A percentile compares a stretch with the other conserved stretches of the same genome.
These are phyloP conservation scores for Puccinia polysora DNA, from an alignment of 1,284 basidiomycete genomes.

Conservation along the genomic window DNA sequence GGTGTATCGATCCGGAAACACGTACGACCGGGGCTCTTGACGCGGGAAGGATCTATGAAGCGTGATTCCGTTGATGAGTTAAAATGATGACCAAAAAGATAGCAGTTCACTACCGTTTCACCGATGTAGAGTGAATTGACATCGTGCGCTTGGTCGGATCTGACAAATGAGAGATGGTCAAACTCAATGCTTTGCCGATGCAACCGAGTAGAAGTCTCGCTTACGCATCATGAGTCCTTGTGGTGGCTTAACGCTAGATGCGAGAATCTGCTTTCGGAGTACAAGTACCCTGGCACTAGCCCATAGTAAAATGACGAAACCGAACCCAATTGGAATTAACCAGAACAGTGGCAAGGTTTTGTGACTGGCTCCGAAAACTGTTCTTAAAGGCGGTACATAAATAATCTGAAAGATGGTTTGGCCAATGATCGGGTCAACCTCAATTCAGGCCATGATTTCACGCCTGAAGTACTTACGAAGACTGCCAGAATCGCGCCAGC, in stretches of 20 bases:
- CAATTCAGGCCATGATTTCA: too few relatives aligned
- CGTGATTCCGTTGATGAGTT: neutral
- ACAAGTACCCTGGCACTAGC: conserved; percentile 61
- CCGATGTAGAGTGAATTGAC: conserved; percentile 42
- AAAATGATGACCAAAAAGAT: neutral
- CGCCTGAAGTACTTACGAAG: conserved; percentile 59
- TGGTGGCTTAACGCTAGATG: conserved; percentile 62
- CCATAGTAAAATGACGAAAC: conserved; percentile 62
- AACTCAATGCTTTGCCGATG: neutral
- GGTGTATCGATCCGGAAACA: too few relatives aligned
- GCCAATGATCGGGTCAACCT: neutral
- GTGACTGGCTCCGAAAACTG: conserved; percentile 63
- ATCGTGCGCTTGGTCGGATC: conserved; percentile 43
- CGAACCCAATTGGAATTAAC: conserved; percentile 64
- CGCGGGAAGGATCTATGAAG: neutral
- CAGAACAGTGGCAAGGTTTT: conserved; percentile 64
- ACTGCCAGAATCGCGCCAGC: conserved; percentile 63
- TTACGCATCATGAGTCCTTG: conserved; percentile 50
- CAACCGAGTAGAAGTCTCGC: neutral
- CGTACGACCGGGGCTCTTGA: too few relatives aligned
- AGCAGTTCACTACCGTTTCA: neutral
- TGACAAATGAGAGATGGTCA: neutral
- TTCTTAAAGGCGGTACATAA: conserved; percentile 65
- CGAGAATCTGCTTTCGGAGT: conserved; percentile 60
- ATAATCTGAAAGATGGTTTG: conserved; percentile 20